Evolutionary conservation across 345 rosid genomes (phyloP), one percentile per base, ranked within the genome.

Genomic region (Eutrema yunnanense): DNA sequence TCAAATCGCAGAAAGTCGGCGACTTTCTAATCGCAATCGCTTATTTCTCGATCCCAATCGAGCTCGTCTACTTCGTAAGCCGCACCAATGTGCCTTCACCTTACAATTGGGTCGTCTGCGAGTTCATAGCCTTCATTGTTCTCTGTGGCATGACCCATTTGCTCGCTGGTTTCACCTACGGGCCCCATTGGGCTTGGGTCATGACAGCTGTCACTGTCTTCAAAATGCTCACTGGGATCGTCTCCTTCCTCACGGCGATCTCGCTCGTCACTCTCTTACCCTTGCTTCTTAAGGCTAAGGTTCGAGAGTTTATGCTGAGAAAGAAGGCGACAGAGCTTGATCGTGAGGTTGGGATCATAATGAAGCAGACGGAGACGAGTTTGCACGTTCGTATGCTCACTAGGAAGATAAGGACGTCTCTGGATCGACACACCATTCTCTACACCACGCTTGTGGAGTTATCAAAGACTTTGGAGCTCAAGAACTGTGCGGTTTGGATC

Each of bases 121-220:
- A 94, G 83, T 94, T 94, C 81, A 94, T 90, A 27, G 90, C 97
- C 55, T 94, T 94, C 87, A 94, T 94, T 77, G 97, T 94, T 34
- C 91, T 94, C 4, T 91, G 98, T 65, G 98, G 97, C 41, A 69
- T 94, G 95, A 89, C 97, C 62, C 98, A 94, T 80, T 74, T 94
- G 74, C 86, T 94, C 54, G 80, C 92, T 53, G 98, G 97, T 36
- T 89, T 90, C 95, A 86, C 96, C 52, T 91, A 87, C 33, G 84
- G 88, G 4, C 91, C 96, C 29, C 97, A 94, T 62, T 68, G 78
- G 0, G 74, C 90, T 80, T 92, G 88, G 79, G 80, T 91, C 50
- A 86, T 86, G 90, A 71, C 90, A 69, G 84, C 97, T 33, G 87
- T 88, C 50, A 94, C 97, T 0, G 87, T 94, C 73, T 86, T 88